phyloP scores from a whole-genome alignment of 345 rosid genomes.

The Hibiscus tridactylites region DNA sequence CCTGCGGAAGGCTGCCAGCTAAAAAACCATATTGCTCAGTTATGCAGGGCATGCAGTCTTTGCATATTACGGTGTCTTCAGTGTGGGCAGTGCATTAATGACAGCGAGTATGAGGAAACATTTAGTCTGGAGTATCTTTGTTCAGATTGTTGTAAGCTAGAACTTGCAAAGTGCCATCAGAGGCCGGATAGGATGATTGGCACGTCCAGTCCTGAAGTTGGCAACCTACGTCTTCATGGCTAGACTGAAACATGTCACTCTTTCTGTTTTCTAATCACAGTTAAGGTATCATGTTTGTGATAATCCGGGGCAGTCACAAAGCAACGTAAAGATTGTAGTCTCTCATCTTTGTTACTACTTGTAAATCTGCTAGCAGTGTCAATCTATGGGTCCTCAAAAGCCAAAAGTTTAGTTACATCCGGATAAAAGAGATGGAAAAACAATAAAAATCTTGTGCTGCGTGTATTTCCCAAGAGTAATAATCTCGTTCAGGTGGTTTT shows the following conservation, averaged over 20 bases:
- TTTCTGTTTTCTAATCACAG: constrained; percentile 2
- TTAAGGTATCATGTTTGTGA: background rate
- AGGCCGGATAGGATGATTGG: background rate
- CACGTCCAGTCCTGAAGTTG: background rate
- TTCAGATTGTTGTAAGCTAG: constrained; percentile 41
- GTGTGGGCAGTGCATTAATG: constrained; percentile 85
- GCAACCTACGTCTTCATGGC: background rate
- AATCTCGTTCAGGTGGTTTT: too few relatives aligned
- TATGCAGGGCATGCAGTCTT: constrained; percentile 79
- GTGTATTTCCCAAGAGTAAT: too few relatives aligned
- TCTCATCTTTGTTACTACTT: constrained; percentile 2
- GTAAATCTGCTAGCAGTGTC: background rate
- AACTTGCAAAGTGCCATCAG: background rate
- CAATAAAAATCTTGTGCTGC: too few relatives aligned
- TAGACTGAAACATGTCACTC: constrained; percentile 16
- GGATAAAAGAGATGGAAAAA: too few relatives aligned
- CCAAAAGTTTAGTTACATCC: too few relatives aligned
- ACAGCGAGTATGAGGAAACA: constrained; percentile 73
- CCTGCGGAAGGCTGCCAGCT: constrained; percentile 68
- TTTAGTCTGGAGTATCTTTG: constrained; percentile 73
- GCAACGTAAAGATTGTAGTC: background rate
- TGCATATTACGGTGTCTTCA: constrained; percentile 74
- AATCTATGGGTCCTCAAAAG: too few relatives aligned
- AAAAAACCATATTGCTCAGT: constrained; percentile 28
- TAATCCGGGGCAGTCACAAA: background rate